Base-by-base conservation (phyloP, 306 rosid genomes). In the Cucurbita maxima region DNA sequence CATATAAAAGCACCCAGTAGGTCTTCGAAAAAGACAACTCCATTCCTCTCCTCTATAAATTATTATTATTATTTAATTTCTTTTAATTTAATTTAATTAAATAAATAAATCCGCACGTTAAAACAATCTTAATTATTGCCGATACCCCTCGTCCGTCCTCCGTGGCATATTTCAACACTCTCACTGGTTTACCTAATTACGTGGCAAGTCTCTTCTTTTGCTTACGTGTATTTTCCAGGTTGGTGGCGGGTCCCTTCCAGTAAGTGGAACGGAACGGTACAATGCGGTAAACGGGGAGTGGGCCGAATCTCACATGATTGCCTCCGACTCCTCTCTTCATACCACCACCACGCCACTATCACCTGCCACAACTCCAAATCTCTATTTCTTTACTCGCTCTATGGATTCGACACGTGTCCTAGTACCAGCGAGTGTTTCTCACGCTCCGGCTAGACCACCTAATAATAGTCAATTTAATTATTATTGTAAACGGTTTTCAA, bases 1-100 rank as follows among this genome's bases (percentile, higher is more conserved):
- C 36, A 77, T 80, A 83, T 84, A 48, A 85, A 79, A 75, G 79
- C 67, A 52, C 66, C 15, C 25, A 77, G 83, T 75, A 79, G 87
- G 86, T 77, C 79, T 13, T 76, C 4, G 57, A 82, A 84, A 88
- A 82, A 83, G 84, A 88, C 90, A 15, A 79, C 83, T 82, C 76
- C 76, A 77, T 77, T 88, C 88, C 78, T 77, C 62, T 63, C 66
- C 52, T 62, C 44, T 41, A 9, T 8, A 6, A n/a, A 8, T 37
- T 11, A 7, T n/a, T 58, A 10, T 12, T 47, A 10, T 47, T 45
- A 10, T 11, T 48, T 48, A 47, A 1, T 30, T 30, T 30, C 1
- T 30, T 30, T 30, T 30, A 30, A 1, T 25, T 25, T 25, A 25
- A 1, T 43, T 25, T 20, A 57, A 43, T 8, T 40, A 40, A n/a